A percentile compares a stretch with the other conserved stretches of the same genome.
Evolutionary conservation across 2,329 filamentous ascomycete species (phyloP).

Genomic region (Fonsecaea monophora): DNA sequence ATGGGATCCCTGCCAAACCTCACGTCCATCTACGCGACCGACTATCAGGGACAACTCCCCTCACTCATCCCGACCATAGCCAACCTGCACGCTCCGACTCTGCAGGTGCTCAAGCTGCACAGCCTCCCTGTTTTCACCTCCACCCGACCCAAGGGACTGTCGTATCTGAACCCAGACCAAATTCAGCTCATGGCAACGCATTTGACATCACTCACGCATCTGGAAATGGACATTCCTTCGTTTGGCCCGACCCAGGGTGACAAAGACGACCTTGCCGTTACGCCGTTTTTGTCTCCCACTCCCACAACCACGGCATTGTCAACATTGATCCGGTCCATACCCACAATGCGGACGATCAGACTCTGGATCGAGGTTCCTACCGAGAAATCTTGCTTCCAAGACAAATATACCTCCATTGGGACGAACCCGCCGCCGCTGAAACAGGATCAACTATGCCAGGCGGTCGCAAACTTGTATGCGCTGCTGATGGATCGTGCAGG

Average conservation of each 20-base stretch:
- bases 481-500: neutral
- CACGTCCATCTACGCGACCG: neutral
- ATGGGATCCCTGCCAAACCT: conserved; percentile 8
- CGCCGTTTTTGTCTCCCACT: neutral
- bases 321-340: neutral
- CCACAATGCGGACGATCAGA: conserved; percentile 1
- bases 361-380: conserved; percentile 11
- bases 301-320: neutral
- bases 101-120: conserved; percentile 2
- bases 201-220: neutral
- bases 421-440: neutral
- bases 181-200: neutral
- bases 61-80: neutral
- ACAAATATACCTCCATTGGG: neutral
- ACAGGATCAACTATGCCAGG: conserved; percentile 4
- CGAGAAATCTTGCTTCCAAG: conserved; percentile 3
- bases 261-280: neutral
- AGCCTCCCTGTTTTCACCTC: neutral
- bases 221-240: conserved; percentile 8
- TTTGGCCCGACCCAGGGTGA: conserved; percentile 1
- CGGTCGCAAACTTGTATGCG: conserved; percentile 5
- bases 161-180: neutral
- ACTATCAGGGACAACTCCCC: conserved; percentile 10
- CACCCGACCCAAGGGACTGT: conserved; percentile 4
- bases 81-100: neutral